These are phyloP conservation scores for Lantana camara DNA, from an alignment of 257 asterid genomes.

Conservation along the genomic window DNA sequence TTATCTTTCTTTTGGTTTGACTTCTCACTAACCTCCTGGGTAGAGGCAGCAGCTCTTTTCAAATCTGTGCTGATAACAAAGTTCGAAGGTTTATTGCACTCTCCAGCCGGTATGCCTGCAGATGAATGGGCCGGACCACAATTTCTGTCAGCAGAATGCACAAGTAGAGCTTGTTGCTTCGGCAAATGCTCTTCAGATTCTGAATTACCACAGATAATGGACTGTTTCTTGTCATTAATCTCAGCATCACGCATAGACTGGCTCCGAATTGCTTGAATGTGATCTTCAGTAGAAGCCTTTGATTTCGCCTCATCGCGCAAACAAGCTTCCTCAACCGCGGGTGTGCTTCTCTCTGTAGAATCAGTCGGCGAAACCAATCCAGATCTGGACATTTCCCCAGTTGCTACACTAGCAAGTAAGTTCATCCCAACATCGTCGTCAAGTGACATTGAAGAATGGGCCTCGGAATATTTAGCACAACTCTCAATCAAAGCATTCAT, in stretches of 20 bases:
- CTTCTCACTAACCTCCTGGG: no score
- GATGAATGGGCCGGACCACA: background rate
- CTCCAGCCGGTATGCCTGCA: no score
- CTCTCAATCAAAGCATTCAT: conserved; percentile 61
- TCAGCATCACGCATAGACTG: conserved; percentile 22
- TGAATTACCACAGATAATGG: conserved; percentile 15
- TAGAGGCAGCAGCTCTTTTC: no score
- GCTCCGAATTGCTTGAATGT: no score
- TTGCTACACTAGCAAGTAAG: conserved; percentile 59
- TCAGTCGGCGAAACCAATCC: conserved; percentile 37
- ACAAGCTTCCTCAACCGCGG: conserved; percentile 36
- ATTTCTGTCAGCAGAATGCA: conserved; percentile 24
- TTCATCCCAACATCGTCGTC: conserved; percentile 57
- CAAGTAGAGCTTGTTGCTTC: background rate
- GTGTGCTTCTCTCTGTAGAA: conserved; percentile 35
- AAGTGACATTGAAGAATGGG: conserved; percentile 37
- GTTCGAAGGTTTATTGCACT: no score
- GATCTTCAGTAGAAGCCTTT: conserved; percentile 25
- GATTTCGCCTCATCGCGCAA: conserved; percentile 35
- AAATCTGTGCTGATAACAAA: no score
- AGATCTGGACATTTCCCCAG: conserved; percentile 55
- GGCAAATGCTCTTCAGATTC: conserved; percentile 23
- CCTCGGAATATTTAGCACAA: conserved; percentile 52
- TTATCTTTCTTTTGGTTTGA: conserved; percentile 25
- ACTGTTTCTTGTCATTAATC: conserved; percentile 30